Conservation (phyloP, 2,329 filamentous ascomycete species). For the Fusarium albosuccineum region DNA sequence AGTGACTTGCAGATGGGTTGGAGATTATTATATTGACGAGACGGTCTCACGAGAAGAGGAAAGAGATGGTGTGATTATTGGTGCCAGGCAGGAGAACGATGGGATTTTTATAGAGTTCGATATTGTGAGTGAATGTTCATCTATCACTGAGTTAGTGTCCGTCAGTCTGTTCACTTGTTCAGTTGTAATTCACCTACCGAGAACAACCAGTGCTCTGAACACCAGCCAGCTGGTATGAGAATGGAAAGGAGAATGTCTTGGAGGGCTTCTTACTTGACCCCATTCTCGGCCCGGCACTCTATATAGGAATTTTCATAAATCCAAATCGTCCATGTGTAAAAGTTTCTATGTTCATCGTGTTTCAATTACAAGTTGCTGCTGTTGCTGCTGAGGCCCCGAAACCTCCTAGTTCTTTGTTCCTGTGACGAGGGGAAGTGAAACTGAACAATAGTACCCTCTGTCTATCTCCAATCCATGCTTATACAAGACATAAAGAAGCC, state of each 20-base stretch:
- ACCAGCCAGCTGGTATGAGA: no score
- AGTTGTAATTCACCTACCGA: conserved; percentile 5
- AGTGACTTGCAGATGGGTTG: not conserved
- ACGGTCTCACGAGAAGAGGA: not conserved
- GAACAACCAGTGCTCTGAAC: conserved; percentile 22
- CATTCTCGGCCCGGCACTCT: not conserved
- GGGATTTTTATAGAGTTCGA: conserved; percentile 8
- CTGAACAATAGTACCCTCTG: not conserved
- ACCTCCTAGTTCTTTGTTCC: conserved; percentile 29
- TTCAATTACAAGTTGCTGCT: conserved; percentile 20
- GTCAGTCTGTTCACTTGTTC: not conserved
- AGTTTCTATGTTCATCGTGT: conserved; percentile 29
- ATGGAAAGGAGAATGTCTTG: conserved; percentile 5
- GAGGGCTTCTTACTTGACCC: conserved; percentile 8
- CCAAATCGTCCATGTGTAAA: not conserved
- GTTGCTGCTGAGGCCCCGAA: not conserved
- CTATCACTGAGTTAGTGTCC: not conserved
- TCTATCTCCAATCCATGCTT: conserved; percentile 5
- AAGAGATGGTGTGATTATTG: not conserved
- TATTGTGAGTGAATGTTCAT: conserved; percentile 1
- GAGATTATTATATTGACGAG: no score
- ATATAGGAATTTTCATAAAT: not conserved
- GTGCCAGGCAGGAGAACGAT: not conserved
- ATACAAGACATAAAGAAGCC: conserved; percentile 2
- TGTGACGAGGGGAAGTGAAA: not conserved